These are phyloP conservation scores for Salix udensis DNA, from an alignment of 345 rosid genomes.

Conservation along the genomic window DNA sequence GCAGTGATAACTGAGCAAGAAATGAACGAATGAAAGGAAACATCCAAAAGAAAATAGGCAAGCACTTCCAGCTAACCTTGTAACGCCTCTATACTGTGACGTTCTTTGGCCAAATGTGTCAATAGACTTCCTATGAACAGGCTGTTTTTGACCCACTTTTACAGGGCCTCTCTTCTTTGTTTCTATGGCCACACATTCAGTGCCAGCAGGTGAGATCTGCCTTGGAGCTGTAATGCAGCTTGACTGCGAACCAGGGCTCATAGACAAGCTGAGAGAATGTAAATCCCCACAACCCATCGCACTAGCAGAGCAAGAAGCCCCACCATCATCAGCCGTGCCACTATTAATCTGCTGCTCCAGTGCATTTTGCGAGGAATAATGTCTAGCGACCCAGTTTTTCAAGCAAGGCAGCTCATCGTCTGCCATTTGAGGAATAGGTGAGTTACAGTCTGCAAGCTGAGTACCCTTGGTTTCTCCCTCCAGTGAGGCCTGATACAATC, in stretches of 20 bases:
- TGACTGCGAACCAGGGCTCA: slow-evolving; percentile 94
- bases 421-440: slow-evolving; percentile 42
- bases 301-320: slow-evolving; percentile 40
- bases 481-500: too few relatives aligned
- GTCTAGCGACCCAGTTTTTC: slow-evolving; percentile 43
- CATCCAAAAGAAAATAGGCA: not conserved
- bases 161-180: slow-evolving; percentile 80
- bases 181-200: slow-evolving; percentile 52
- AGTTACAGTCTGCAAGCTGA: slow-evolving; percentile 31
- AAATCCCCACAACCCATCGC: slow-evolving; percentile 68
- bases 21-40: not conserved
- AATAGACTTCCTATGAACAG: slow-evolving; percentile 86
- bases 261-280: slow-evolving; percentile 86
- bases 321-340: slow-evolving; percentile 33
- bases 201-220: slow-evolving; percentile 44
- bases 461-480: not conserved
- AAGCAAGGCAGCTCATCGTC: slow-evolving; percentile 31
- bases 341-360: slow-evolving; percentile 45
- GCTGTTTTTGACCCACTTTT: slow-evolving; percentile 64
- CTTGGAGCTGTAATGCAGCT: slow-evolving; percentile 72
- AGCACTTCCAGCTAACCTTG: slow-evolving; percentile 45
- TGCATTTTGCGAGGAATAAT: slow-evolving; percentile 39
- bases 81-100: slow-evolving; percentile 96
- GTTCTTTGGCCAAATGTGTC: slow-evolving; percentile 99
- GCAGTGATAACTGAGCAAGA: not conserved